Base-by-base conservation (phyloP, 1,284 basidiomycete genomes). In the Trametes polyzona region DNA sequence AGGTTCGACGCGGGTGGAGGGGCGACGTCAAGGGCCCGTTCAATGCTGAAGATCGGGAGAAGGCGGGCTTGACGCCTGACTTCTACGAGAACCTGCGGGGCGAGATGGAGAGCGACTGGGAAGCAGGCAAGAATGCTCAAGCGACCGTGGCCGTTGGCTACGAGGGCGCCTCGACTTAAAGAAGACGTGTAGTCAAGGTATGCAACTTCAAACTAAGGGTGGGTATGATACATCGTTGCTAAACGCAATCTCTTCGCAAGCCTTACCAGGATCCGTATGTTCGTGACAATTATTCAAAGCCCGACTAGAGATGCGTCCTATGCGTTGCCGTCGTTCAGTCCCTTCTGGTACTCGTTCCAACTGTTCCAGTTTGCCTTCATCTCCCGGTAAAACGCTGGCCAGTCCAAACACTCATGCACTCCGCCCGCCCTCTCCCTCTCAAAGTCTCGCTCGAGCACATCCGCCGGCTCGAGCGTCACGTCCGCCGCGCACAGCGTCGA, bases 21-120 rank as follows among this genome's bases (percentile, higher is more conserved):
- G 93, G 93, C 1, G 87, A 87, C 57, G 79, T 95, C 40, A 93
- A 92, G 68, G 92, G 92, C 0, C 93, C 93, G 2, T 95, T 95
- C 73, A 95, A 95, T 72, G 80, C 80, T 0, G 82, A 81, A 21
- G 93, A 91, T 66, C 74, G 93, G 43, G 83, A 86, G 65, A 87
- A 82, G 68, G 93, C 93, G 6, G 90, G 90, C 12, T 73, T 93
- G 76, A 86, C 82, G 4, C 77, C 72, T 43, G 86, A 84, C 26
- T 93, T 88, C 66, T 92, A 92, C 69, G 84, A 88, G 67, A 79
- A 86, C 65, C 73, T 95, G 58, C 79, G 73, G 50, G 92, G 92
- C 2, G 87, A 90, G 62, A 66, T 71, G 70, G 52, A 41, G 19
- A 26, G 32, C 17, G 57, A 49, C 7, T 52, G 53, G 57, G 54